These are phyloP conservation scores for Ceratocystis ficicola DNA, from an alignment of 2,329 filamentous ascomycete species.

Conservation along the genomic window DNA sequence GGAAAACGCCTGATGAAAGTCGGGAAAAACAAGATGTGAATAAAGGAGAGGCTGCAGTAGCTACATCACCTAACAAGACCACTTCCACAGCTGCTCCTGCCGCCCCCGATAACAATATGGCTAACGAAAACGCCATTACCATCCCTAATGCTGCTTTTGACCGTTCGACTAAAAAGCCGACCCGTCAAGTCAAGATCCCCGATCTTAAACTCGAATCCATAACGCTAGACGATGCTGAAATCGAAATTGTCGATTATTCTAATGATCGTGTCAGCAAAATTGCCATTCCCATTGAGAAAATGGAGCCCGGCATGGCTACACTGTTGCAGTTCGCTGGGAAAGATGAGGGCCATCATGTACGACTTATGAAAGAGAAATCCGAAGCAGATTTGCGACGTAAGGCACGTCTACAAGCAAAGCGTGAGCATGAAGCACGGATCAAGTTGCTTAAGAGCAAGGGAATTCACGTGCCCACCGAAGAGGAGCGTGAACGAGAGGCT, in stretches of 20 bases:
- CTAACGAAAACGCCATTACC: conserved; percentile 27
- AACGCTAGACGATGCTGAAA: conserved; percentile 41
- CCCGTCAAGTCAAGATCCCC: conserved; percentile 27
- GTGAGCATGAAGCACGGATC: conserved; percentile 65
- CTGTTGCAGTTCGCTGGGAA: conserved; percentile 27
- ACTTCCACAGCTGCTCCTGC: conserved; percentile 21
- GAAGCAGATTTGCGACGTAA: conserved; percentile 55
- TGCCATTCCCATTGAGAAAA: conserved; percentile 24
- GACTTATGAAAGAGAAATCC: conserved; percentile 41
- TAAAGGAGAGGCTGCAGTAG: not conserved
- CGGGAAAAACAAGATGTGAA: conserved; percentile 3
- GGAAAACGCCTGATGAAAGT: conserved; percentile 24
- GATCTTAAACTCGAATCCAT: conserved; percentile 25
- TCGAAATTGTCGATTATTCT: conserved; percentile 49
- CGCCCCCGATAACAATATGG: no score
- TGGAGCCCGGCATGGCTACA: conserved; percentile 49
- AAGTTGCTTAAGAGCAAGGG: conserved; percentile 68
- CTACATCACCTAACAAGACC: no score
- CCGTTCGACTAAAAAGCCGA: conserved; percentile 19
- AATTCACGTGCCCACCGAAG: conserved; percentile 66
- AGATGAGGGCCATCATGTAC: conserved; percentile 28
- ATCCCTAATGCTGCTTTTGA: conserved; percentile 24
- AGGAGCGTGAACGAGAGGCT: conserved; percentile 73
- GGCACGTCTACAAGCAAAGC: conserved; percentile 66
- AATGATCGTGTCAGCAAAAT: conserved; percentile 24